These are phyloP conservation scores for Logfia minima DNA, from an alignment of 129 eudicot species.

Conservation along the genomic window DNA sequence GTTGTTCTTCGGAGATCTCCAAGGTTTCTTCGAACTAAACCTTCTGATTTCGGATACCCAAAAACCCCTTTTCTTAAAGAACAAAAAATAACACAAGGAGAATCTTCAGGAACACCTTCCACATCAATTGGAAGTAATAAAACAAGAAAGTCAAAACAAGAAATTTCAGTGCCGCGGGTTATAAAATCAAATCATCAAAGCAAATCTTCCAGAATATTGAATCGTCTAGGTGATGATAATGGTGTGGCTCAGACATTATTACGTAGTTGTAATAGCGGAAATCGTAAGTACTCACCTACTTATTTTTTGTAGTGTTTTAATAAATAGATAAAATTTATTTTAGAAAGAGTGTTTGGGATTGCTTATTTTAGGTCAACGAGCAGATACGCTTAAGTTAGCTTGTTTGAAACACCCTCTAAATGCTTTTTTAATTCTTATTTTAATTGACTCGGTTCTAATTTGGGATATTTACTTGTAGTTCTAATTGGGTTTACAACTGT, in stretches of 20 bases:
- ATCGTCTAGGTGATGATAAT: not conserved
- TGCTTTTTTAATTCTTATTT: too few species aligned
- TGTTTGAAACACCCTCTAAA: too few species aligned
- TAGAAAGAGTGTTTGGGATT: not conserved
- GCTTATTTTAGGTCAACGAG: too few species aligned
- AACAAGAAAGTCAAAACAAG: not conserved
- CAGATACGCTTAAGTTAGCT: too few species aligned
- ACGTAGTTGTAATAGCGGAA: not conserved
- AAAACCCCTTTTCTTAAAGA: constrained; percentile 16
- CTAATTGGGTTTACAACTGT: not conserved
- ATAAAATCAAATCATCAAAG: not conserved
- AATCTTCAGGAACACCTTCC: constrained; percentile 19
- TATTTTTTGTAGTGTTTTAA: too few species aligned
- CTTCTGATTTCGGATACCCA: not conserved
- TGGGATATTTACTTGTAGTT: not conserved
- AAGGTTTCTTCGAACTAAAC: not conserved
- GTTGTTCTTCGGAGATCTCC: constrained; percentile 27
- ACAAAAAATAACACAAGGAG: not conserved
- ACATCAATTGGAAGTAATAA: constrained; percentile 17
- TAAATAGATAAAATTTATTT: too few species aligned
- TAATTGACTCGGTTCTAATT: not conserved
- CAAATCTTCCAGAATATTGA: constrained; percentile 1
- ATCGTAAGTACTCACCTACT: not conserved
- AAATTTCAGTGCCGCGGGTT: not conserved
- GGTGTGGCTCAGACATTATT: not conserved